phyloP scores from a whole-genome alignment of 768 basidiomycete genomes.

The Cystofilobasidium ferigula region DNA sequence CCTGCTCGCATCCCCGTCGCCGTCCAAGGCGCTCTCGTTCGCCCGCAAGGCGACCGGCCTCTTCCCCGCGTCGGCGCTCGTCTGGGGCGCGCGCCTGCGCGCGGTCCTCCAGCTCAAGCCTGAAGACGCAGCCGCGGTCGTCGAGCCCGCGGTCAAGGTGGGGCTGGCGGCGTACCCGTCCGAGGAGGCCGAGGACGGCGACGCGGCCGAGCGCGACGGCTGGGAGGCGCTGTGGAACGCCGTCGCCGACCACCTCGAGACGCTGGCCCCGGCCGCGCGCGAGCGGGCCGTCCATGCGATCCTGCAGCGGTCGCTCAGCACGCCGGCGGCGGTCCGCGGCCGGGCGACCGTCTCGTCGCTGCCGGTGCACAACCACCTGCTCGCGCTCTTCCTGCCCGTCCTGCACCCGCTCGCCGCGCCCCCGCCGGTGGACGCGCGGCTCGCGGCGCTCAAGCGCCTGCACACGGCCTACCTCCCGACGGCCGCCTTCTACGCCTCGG shows the following conservation, averaged over 20 bases:
- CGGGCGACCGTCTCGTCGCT: background rate
- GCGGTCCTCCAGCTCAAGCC: constrained; percentile 12
- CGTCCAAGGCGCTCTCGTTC: constrained; percentile 5
- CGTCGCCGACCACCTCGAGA: constrained; percentile 15
- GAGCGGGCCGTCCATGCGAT: constrained; percentile 7
- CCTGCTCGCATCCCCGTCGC: constrained; percentile 8
- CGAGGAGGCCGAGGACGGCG: constrained; percentile 10
- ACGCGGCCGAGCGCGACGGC: constrained; percentile 8
- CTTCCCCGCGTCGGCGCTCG: constrained; percentile 17
- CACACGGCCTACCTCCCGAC: constrained; percentile 19
- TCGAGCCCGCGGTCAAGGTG: background rate
- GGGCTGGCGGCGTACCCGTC: constrained; percentile 12
- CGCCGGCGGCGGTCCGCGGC: constrained; percentile 2
- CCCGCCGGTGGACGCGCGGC: background rate
- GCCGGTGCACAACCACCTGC: constrained; percentile 23
- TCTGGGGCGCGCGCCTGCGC: constrained; percentile 16
- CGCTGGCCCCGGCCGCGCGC: background rate
- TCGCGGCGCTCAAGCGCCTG: constrained; percentile 4
- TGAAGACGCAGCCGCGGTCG: background rate
- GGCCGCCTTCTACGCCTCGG: constrained; percentile 21
- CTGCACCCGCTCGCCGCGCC: constrained; percentile 10
- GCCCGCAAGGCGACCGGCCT: constrained; percentile 16
- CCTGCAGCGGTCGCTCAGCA: constrained; percentile 15
- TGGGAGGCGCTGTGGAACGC: constrained; percentile 17
- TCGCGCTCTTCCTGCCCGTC: constrained; percentile 20